Evolutionary conservation across 1,284 basidiomycete genomes (phyloP), one percentile per base, ranked within the genome.

Genomic region (Fistulinella staudtii): DNA sequence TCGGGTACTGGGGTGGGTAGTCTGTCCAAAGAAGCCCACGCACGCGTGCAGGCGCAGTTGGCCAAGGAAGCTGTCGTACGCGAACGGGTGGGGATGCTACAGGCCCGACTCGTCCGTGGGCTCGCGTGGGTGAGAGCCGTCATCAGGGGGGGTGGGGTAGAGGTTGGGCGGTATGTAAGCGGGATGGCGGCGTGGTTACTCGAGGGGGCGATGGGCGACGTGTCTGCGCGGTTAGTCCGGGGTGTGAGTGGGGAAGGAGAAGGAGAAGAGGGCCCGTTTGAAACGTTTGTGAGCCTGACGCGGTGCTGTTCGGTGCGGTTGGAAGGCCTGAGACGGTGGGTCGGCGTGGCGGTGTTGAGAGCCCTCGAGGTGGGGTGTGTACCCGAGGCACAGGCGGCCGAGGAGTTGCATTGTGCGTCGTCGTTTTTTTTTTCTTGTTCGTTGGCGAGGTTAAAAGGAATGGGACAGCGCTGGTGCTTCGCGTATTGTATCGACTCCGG

Each of bases 21-120:
- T n/a, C n/a, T 96, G 3, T 89, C 87, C 2, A 96, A 93, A 61
- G 82, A 87, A 52, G 90, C 95, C 46, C 82, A 87, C 53, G 82
- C 80, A 0, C 73, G 89, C 4, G 79, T 96, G 6, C 76, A 85
- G 37, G 80, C 80, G 2, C 93, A 96, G 60, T 72, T 93, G 6
- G 76, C 78, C 25, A 89, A 89, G 54, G 94, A 98, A 61, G 68
- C 77, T 0, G 73, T 69, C 3, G 73, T 88, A 8, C 80, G 93
- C 11, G 61, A 70, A 30, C 73, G 71, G 23, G 84, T 97, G 1
- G 58, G 63, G 2, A 55, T 49, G 1, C 65, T 87, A 5, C 79
- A 86, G 53, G 61, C 66, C 0, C 70, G 69, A 13, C 66, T 94
- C 14, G 64, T 74, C 2, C 79, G 87, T 6, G 91, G 87, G 3